phyloP scores from a whole-genome alignment of 1,139 yeast species.

The Diutina ranongensis region DNA sequence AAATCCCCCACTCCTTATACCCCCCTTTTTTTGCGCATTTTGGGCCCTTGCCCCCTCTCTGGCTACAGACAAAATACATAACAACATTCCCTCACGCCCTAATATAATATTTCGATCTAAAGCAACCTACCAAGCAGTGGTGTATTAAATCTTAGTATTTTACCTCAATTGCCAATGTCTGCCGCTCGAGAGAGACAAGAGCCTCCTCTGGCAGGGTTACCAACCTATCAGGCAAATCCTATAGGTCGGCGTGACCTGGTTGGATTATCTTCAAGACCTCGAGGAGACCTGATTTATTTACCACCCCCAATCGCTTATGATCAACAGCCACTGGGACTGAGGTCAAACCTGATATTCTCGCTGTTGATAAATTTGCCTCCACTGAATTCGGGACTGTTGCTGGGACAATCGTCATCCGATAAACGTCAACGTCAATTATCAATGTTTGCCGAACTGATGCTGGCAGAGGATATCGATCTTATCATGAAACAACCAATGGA shows the following conservation, averaged over 20 bases:
- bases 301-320: constrained; percentile 15
- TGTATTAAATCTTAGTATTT: neutral
- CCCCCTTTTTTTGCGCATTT: neutral
- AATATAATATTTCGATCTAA: too few relatives aligned
- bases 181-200: constrained; percentile 5
- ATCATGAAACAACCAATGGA: constrained; percentile 9
- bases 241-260: neutral
- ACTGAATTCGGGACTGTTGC: constrained; percentile 19
- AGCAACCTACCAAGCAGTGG: neutral
- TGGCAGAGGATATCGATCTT: constrained; percentile 8
- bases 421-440: constrained; percentile 2
- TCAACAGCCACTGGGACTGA: constrained; percentile 11
- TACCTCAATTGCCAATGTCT: constrained; percentile 1
- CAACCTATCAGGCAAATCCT: neutral
- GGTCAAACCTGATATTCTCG: constrained; percentile 34
- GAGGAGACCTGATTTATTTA: constrained; percentile 16
- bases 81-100: neutral
- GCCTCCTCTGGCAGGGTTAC: neutral
- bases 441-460: constrained; percentile 6
- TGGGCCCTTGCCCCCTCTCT: neutral
- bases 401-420: neutral
- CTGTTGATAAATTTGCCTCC: constrained; percentile 30
- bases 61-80: neutral
- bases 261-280: constrained; percentile 9
- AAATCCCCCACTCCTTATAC: neutral